Base-by-base conservation (phyloP, 345 rosid genomes). In the Raphanus sativus region DNA sequence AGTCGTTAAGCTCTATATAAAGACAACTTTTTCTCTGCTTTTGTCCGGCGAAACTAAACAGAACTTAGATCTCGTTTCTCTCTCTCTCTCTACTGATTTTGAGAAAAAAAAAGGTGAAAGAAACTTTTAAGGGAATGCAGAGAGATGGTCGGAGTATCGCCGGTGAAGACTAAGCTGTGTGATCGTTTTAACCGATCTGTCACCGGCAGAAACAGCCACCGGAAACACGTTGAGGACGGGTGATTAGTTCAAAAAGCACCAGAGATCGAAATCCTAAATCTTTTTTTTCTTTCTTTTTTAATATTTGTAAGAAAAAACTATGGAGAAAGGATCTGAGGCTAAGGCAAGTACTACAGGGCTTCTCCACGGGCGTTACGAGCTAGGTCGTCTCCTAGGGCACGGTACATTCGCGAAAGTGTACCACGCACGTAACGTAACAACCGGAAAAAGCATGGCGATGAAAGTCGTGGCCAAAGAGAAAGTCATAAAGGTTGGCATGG, bases 161-260 rank as follows among this genome's bases (percentile, higher is more conserved):
- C 86, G 83, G 28, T 73, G 75, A 66, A 77, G 76, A 84, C 87
- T 90, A 88, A 89, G 81, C 74, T 86, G 13, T 84, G 80, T 17
- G 83, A 70, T 26, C 85, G 87, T 38, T 75, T 81, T 70, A 76
- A 83, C 75, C 74, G 87, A 78, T 79, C 86, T 34, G 74, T 84
- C 71, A 94, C 91, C 90, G 93, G 91, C 90, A 69, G 98, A 60
- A 94, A 84, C 64, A 87, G 96, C 82, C 97, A 94, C 88, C 90
- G 97, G 71, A 90, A 94, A 81, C 93, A 92, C 90, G 95, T 94
- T 56, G 98, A 90, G 67, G 97, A 91, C 93, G 97, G 97, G 91
- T 92, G 97, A 92, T 85, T 59, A 7, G 2, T 69, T 59, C 0
- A 17, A 3, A 40, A 28, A 21, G 21, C 34, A 11, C 42, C 12